Evolutionary conservation across 176 grass and related monocot species (phyloP).

Genomic region (Panicum miliaceum): DNA sequence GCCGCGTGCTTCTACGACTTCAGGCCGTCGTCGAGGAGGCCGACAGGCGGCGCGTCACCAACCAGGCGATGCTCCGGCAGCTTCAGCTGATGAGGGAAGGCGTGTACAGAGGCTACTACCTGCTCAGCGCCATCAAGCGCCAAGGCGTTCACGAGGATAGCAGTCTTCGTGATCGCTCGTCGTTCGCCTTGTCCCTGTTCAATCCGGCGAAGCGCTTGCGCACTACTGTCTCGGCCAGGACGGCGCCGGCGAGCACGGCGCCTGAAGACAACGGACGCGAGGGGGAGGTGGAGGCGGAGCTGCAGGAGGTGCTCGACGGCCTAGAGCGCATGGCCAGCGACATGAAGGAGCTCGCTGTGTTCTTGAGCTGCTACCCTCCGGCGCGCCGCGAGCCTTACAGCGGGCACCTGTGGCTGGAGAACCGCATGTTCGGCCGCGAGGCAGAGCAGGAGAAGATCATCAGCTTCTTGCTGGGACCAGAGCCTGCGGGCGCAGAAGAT

Average conservation of each 20-base stretch:
- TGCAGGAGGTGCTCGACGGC: background rate
- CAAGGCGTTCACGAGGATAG: background rate
- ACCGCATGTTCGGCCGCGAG: conserved; percentile 16
- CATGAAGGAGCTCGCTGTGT: conserved; percentile 23
- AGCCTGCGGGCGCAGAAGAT: background rate
- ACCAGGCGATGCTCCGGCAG: conserved; percentile 33
- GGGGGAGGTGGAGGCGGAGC: background rate
- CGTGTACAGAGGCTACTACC: conserved; percentile 31
- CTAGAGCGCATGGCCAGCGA: background rate
- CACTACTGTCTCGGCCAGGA: background rate
- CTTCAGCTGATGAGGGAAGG: conserved; percentile 22
- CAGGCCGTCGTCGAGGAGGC: conserved; percentile 13
- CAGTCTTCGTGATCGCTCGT: background rate
- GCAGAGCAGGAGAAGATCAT: background rate
- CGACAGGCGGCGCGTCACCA: background rate
- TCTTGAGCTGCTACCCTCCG: background rate
- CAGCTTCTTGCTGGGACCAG: background rate
- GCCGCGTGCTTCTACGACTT: conserved; percentile 22
- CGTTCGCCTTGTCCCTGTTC: background rate
- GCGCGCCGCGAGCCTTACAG: background rate
- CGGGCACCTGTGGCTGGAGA: conserved; percentile 2
- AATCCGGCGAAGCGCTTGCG: background rate
- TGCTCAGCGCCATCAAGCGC: background rate
- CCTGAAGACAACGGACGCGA: too few relatives aligned
- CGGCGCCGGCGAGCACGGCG: background rate